Conservation (phyloP, 164 flowering plant genomes). For the Vitis vinifera region ASM3070453v1 NC_081816.1:1723001-1723500, state of each 20-base stretch:
- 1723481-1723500: background rate
- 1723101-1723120: constrained; percentile 92
- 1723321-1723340: constrained; percentile 95
- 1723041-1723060: constrained; percentile 1
- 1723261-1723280: constrained; percentile 99
- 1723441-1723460: background rate
- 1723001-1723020: background rate
- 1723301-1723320: constrained; percentile 86
- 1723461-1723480: background rate
- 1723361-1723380: constrained; percentile 86
- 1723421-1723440: background rate
- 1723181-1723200: constrained; percentile 76
- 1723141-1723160: constrained; percentile 94
- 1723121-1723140: constrained; percentile 93
- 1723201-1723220: constrained; percentile 65
- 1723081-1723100: constrained; percentile 41
- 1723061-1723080: background rate
- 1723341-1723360: constrained; percentile 89
- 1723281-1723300: constrained; percentile 69
- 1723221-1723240: constrained; percentile 75
- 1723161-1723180: constrained; percentile 92
- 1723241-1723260: constrained; percentile 79
- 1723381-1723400: constrained; percentile 70
- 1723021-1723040: background rate
- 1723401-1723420: too few relatives aligned